These are phyloP conservation scores for Ophiognomonia clavigignenti-juglandacearum DNA, from an alignment of 2,329 filamentous ascomycete species.

Conservation along the genomic window DNA sequence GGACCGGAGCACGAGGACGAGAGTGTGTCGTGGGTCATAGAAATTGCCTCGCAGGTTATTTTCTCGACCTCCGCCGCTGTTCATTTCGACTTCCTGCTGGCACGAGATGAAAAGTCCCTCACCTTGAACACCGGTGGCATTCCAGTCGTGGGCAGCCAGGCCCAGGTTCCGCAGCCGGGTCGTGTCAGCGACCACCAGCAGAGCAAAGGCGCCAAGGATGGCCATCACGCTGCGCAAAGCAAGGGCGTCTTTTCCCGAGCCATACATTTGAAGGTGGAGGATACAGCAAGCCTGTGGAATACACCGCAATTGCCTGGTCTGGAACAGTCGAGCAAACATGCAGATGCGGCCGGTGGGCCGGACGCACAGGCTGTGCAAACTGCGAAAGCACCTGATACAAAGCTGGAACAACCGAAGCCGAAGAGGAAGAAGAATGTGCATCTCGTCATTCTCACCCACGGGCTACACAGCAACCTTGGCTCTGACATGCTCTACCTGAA, in stretches of 20 bases:
- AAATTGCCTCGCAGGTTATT: conserved; percentile 87
- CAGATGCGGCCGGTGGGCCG: conserved; percentile 15
- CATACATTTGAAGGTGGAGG: conserved; percentile 73
- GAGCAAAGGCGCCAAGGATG: conserved; percentile 50
- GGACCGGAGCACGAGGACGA: conserved; percentile 41
- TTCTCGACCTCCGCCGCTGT: conserved; percentile 88
- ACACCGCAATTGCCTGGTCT: conserved; percentile 75
- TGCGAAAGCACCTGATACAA: conserved; percentile 11
- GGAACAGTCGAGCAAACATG: conserved; percentile 28
- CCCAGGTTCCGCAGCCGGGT: conserved; percentile 58
- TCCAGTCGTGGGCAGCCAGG: conserved; percentile 38
- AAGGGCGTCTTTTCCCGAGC: conserved; percentile 83
- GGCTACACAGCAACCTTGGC: conserved; percentile 90
- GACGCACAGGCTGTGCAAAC: conserved; percentile 14
- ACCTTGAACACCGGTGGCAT: conserved; percentile 52
- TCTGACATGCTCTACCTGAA: conserved; percentile 97
- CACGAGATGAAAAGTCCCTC: conserved; percentile 79
- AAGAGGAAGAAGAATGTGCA: conserved; percentile 74
- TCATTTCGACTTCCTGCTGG: conserved; percentile 80
- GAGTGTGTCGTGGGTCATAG: conserved; percentile 80
- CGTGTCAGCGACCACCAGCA: conserved; percentile 73
- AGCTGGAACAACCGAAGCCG: conserved; percentile 11
- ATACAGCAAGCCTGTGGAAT: conserved; percentile 88
- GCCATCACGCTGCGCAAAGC: conserved; percentile 55
- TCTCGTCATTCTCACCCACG: conserved; percentile 88